phyloP scores from a whole-genome alignment of 257 asterid genomes.

The Ajuga chamaepitys region DNA sequence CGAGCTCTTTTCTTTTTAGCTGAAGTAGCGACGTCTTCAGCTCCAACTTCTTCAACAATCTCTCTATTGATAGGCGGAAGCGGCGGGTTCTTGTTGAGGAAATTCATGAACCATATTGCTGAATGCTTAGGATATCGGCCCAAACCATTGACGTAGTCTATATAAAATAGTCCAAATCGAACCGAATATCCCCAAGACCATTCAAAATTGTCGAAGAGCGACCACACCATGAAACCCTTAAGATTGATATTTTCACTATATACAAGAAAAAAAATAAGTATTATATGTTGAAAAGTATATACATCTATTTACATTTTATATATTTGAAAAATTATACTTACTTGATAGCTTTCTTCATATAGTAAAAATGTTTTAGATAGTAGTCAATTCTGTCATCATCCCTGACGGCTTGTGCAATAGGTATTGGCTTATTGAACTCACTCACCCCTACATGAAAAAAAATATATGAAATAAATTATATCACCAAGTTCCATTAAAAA shows the following conservation, averaged over 20 bases:
- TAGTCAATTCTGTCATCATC: constrained; percentile 9
- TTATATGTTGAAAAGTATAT: not conserved
- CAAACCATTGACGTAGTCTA: constrained; percentile 8
- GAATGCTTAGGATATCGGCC: constrained; percentile 14
- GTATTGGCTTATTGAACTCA: constrained; percentile 3
- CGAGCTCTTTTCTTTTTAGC: too few species aligned
- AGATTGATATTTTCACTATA: not conserved
- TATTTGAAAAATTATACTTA: not conserved
- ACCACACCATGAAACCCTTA: constrained; percentile 5
- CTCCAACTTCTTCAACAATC: too few species aligned
- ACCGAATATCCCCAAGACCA: constrained; percentile 18
- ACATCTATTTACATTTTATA: not conserved
- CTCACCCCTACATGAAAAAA: constrained; percentile 5
- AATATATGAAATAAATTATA: not conserved
- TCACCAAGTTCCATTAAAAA: too few species aligned
- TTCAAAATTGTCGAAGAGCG: constrained; percentile 17
- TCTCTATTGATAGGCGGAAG: too few species aligned
- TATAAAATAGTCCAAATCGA: constrained; percentile 14
- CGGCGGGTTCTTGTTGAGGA: not conserved
- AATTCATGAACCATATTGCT: constrained; percentile 22
- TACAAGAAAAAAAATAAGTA: too few species aligned
- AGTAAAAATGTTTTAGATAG: constrained; percentile 16
- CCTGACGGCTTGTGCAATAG: not conserved
- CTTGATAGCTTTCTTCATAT: constrained; percentile 8
- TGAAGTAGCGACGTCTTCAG: too few species aligned